phyloP scores from a whole-genome alignment of 306 rosid genomes.

The Prosopis cineraria region DNA sequence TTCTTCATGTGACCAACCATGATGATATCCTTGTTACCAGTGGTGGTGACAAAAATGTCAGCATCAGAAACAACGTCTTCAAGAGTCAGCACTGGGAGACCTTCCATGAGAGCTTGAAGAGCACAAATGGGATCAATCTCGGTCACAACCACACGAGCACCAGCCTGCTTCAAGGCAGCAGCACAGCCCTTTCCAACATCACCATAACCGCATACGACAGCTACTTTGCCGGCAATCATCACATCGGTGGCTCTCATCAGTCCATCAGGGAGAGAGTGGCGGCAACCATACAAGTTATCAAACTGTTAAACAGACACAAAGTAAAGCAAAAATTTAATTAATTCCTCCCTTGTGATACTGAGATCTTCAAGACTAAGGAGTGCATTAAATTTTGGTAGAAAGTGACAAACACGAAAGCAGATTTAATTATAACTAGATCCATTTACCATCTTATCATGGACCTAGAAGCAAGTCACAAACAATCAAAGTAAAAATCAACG shows the following conservation, averaged over 20 bases:
- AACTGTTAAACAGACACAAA: constrained; percentile 50
- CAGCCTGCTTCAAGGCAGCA: constrained; percentile 91
- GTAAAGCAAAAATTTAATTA: background rate
- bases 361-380: no score
- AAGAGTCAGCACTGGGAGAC: constrained; percentile 69
- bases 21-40: constrained; percentile 97
- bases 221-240: constrained; percentile 96
- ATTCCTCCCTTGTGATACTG: no score
- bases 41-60: constrained; percentile 87
- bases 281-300: constrained; percentile 98
- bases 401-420: background rate
- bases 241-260: constrained; percentile 97
- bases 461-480: background rate
- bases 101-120: constrained; percentile 96
- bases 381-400: no score
- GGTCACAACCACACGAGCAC: constrained; percentile 84
- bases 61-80: constrained; percentile 61
- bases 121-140: constrained; percentile 97
- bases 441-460: background rate
- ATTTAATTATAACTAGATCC: background rate
- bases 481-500: constrained; percentile 7
- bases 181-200: constrained; percentile 99
- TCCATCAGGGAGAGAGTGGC: constrained; percentile 97
- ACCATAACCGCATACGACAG: constrained; percentile 83
- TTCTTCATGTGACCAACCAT: constrained; percentile 79